A percentile compares a stretch with the other conserved stretches of the same genome.
These are phyloP conservation scores for Marsdenia floribunda DNA, from an alignment of 257 asterid genomes.

Conservation along the genomic window DNA sequence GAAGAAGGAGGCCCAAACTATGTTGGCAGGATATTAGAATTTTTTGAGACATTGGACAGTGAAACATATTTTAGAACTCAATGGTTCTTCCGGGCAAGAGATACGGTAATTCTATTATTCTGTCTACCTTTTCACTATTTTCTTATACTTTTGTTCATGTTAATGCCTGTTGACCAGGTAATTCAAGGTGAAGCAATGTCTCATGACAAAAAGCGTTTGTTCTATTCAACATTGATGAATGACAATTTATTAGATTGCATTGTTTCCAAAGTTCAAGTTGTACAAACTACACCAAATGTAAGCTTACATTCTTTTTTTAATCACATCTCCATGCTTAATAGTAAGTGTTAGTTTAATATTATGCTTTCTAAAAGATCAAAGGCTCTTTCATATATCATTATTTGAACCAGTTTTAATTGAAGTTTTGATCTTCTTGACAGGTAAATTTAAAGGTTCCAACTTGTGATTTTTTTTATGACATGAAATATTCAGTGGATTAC, in stretches of 20 bases:
- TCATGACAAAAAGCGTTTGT: conserved; percentile 66
- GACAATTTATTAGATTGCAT: conserved; percentile 75
- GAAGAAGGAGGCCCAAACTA: conserved; percentile 48
- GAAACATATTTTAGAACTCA: conserved; percentile 73
- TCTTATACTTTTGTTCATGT: not conserved
- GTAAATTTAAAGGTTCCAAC: conserved; percentile 28
- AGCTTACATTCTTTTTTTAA: conserved; percentile 11
- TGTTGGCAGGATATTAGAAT: conserved; percentile 68
- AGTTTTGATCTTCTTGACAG: conserved; percentile 28
- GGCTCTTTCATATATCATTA: not conserved
- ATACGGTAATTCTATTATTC: conserved; percentile 50
- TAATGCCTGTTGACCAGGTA: conserved; percentile 37
- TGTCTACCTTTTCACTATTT: not conserved
- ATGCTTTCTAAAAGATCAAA: not conserved
- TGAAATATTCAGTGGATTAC: conserved; percentile 80
- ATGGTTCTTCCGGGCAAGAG: conserved; percentile 81
- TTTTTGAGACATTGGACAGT: conserved; percentile 59
- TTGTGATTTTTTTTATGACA: conserved; percentile 63
- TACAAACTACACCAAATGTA: conserved; percentile 48
- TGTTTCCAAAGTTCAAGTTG: conserved; percentile 59
- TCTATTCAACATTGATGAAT: conserved; percentile 60
- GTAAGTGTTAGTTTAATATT: not conserved
- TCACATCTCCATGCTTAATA: not conserved
- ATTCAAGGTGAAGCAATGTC: conserved; percentile 43
- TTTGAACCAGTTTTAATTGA: not conserved